Evolutionary conservation across 2,329 filamentous ascomycete genomes (phyloP).

Genomic region (Hypoxylon sp.): DNA sequence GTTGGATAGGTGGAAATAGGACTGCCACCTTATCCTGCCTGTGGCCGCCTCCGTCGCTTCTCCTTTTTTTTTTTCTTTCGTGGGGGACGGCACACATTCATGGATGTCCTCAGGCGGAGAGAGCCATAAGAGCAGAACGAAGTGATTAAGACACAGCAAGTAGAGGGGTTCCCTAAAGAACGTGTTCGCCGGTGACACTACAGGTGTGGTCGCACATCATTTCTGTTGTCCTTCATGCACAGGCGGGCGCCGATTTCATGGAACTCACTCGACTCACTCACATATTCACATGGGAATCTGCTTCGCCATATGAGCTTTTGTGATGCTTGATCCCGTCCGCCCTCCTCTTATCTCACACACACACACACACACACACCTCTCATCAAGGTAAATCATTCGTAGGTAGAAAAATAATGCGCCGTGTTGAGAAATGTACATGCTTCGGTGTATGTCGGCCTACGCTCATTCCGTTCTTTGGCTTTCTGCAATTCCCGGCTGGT

Average conservation of each 20-base stretch:
- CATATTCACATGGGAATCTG: slow-evolving; percentile 17
- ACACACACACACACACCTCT: neutral
- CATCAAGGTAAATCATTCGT: neutral
- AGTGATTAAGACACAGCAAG: neutral
- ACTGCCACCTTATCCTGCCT: slow-evolving; percentile 8
- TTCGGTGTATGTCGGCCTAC: neutral
- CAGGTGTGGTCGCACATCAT: slow-evolving; percentile 37
- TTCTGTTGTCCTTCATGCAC: slow-evolving; percentile 4
- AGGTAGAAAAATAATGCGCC: neutral
- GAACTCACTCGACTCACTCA: slow-evolving; percentile 19
- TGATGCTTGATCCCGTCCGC: neutral
- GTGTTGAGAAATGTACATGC: neutral
- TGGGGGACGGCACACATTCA: slow-evolving; percentile 25
- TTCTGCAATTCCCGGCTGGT: neutral
- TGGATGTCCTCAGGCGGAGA: slow-evolving; percentile 1
- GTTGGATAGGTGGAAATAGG: neutral
- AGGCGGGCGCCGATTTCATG: slow-evolving; percentile 21
- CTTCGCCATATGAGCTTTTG: slow-evolving; percentile 1
- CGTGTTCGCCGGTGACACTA: slow-evolving; percentile 8
- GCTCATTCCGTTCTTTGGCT: neutral
- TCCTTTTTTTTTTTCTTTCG: neutral
- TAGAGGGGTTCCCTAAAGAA: slow-evolving; percentile 12
- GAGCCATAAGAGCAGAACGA: neutral
- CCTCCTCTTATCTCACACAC: neutral
- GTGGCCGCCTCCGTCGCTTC: neutral